These are phyloP conservation scores for Colletotrichum agaves DNA, from an alignment of 2,329 filamentous ascomycete species.

Conservation along the genomic window DNA sequence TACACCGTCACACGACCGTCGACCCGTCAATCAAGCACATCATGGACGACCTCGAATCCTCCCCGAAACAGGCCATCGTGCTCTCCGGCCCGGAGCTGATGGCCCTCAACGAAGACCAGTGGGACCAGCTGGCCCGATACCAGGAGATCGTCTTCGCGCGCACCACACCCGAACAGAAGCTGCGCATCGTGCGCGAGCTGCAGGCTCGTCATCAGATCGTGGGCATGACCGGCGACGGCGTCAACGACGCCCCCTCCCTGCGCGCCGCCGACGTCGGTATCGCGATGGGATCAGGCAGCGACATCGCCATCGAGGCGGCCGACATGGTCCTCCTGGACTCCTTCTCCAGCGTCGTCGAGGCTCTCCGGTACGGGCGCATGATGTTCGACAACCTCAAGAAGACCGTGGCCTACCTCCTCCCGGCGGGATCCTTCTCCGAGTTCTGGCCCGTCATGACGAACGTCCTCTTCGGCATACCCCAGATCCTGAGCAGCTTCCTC, in stretches of 20 bases:
- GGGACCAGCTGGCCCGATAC: conserved; percentile 72
- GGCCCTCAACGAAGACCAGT: conserved; percentile 73
- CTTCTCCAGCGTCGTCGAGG: conserved; percentile 77
- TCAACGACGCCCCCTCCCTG: conserved; percentile 86
- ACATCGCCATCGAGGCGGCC: conserved; percentile 84
- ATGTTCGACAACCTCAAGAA: conserved; percentile 87
- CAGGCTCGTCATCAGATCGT: conserved; percentile 73
- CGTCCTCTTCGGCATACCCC: conserved; percentile 77
- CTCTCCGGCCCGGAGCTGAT: conserved; percentile 74
- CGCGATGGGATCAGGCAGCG: conserved; percentile 81
- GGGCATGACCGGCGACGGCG: conserved; percentile 88
- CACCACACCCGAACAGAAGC: conserved; percentile 82
- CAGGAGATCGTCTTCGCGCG: conserved; percentile 80
- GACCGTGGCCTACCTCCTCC: conserved; percentile 78
- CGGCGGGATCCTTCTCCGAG: conserved; percentile 79
- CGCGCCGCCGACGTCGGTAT: conserved; percentile 85
- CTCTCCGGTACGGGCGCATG: conserved; percentile 76
- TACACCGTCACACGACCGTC: conserved; percentile 51
- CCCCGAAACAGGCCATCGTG: conserved; percentile 63
- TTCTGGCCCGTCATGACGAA: conserved; percentile 82
- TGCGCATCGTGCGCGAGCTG: conserved; percentile 81
- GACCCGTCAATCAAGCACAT: conserved; percentile 38
- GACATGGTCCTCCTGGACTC: conserved; percentile 84
- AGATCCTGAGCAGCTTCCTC: conserved; percentile 78
- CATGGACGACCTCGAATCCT: conserved; percentile 35